Evolutionary conservation across 805 yeast genomes (phyloP).

Genomic region (Suhomyces kilbournensis): DNA sequence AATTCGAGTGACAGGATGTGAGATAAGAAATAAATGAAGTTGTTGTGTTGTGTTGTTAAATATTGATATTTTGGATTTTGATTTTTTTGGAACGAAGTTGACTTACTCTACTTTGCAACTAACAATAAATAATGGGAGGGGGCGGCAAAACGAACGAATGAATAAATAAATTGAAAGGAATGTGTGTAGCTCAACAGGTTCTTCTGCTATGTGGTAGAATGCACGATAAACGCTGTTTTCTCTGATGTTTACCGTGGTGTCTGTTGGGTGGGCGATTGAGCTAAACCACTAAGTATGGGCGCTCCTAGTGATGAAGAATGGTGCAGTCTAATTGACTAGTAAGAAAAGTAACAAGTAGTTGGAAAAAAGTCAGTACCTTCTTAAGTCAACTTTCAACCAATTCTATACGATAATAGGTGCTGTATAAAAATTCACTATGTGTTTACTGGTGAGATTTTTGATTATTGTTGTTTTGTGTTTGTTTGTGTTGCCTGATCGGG

Average conservation of each 20-base stretch:
- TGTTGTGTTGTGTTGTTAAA: background rate
- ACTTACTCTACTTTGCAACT: background rate
- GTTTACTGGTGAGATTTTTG: constrained; percentile 1
- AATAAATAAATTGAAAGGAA: background rate
- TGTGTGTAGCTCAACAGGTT: background rate
- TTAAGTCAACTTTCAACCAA: background rate
- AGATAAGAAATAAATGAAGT: background rate
- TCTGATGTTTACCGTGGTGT: background rate
- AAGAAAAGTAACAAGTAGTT: background rate
- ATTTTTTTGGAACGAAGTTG: background rate
- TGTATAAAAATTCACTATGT: background rate
- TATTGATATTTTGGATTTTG: background rate
- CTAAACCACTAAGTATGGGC: background rate
- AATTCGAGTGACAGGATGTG: background rate
- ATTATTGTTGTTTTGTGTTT: background rate
- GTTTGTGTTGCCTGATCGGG: constrained; percentile 8
- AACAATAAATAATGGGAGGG: background rate
- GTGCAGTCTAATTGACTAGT: background rate
- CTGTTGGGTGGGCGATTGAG: background rate
- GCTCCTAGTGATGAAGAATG: background rate
- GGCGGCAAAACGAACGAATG: background rate
- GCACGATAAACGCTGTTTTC: background rate
- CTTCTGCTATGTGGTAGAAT: background rate
- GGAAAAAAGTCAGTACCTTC: background rate
- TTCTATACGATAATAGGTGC: background rate